Conservation (phyloP, 2,329 filamentous ascomycete genomes). For the Alternaria triticimaculans region DNA sequence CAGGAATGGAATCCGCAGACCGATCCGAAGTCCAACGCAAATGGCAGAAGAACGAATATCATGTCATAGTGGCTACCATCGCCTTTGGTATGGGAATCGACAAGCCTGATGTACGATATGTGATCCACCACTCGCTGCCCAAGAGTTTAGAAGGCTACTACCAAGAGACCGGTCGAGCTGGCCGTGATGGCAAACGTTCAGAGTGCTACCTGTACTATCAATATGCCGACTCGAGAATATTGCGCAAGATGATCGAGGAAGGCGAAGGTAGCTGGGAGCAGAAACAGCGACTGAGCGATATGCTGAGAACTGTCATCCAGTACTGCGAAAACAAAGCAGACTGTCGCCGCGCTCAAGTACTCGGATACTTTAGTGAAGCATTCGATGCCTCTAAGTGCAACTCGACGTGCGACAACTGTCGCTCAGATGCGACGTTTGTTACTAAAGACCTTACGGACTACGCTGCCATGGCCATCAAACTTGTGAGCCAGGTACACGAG, state of each 20-base stretch:
- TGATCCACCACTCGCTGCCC: slow-evolving; percentile 90
- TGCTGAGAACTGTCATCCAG: slow-evolving; percentile 83
- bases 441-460: slow-evolving; percentile 77
- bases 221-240: slow-evolving; percentile 74
- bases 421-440: slow-evolving; percentile 72
- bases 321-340: slow-evolving; percentile 91
- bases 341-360: slow-evolving; percentile 85
- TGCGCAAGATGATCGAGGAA: slow-evolving; percentile 84
- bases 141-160: slow-evolving; percentile 98
- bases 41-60: slow-evolving; percentile 81
- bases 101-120: slow-evolving; percentile 94
- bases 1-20: slow-evolving; percentile 71
- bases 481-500: slow-evolving; percentile 66
- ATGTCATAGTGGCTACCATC: slow-evolving; percentile 96
- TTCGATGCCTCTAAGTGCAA: slow-evolving; percentile 77
- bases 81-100: slow-evolving; percentile 99
- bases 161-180: slow-evolving; percentile 94
- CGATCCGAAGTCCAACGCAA: slow-evolving; percentile 75
- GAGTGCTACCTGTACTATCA: slow-evolving; percentile 90
- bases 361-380: slow-evolving; percentile 91
- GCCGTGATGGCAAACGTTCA: slow-evolving; percentile 85
- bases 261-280: slow-evolving; percentile 78
- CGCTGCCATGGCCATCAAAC: slow-evolving; percentile 72
- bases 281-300: slow-evolving; percentile 81
- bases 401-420: slow-evolving; percentile 87